Conservation (phyloP, 192 early-diverging fungal species). For the Borealophlyctis nickersoniae region DNA sequence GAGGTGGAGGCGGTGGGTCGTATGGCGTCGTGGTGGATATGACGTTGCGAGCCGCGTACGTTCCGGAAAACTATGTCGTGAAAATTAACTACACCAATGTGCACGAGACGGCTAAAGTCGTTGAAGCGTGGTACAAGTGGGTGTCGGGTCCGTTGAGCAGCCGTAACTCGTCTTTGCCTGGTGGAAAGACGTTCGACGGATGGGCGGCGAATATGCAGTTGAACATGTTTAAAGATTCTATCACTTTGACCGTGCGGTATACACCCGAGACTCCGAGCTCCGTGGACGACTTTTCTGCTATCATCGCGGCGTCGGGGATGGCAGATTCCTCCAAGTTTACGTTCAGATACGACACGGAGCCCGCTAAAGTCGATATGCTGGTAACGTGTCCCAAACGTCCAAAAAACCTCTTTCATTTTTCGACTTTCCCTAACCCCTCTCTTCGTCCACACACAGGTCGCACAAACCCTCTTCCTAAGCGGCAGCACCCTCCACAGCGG, state of each 20-base stretch:
- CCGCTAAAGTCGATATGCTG: too few species aligned
- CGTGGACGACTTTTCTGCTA: conserved; percentile 1
- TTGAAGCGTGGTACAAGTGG: conserved; percentile 6
- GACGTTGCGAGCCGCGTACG: neutral
- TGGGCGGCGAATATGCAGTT: conserved; percentile 12
- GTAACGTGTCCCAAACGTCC: too few species aligned
- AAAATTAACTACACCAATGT: conserved; percentile 3
- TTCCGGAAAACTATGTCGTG: conserved; percentile 3
- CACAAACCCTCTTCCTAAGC: too few species aligned
- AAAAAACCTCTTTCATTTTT: too few species aligned
- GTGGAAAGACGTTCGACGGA: conserved; percentile 9
- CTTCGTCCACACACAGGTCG: too few species aligned
- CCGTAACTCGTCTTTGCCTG: neutral
- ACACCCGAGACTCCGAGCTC: conserved; percentile 6
- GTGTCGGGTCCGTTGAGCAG: neutral
- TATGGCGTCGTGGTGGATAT: conserved; percentile 26
- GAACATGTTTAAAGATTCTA: conserved; percentile 1
- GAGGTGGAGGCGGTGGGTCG: conserved; percentile 54
- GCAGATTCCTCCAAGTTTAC: too few species aligned
- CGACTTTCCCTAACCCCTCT: too few species aligned
- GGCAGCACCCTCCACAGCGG: neutral
- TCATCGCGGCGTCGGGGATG: conserved; percentile 7
- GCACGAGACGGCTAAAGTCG: conserved; percentile 10
- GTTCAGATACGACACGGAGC: too few species aligned
- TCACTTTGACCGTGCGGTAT: conserved; percentile 7